A percentile compares a stretch with the other conserved stretches of the same genome.
Evolutionary conservation across 2,329 filamentous ascomycete species (phyloP).

Genomic region (Akanthomyces uredinophilus): DNA sequence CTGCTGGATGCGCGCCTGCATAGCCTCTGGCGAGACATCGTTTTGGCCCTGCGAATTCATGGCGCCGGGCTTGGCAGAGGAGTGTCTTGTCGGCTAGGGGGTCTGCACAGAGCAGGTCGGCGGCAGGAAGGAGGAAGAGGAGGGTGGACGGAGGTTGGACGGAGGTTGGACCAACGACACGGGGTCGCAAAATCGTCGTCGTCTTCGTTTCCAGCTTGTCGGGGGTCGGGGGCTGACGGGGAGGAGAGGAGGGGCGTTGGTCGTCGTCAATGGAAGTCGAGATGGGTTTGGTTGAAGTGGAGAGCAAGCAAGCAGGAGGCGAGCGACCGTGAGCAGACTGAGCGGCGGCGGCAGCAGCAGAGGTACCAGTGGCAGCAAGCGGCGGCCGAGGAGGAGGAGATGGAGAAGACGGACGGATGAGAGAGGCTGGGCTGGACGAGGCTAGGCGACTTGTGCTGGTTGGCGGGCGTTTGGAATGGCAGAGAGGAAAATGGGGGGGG

Average conservation of each 20-base stretch:
- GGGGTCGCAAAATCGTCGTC: not conserved
- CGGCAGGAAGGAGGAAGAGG: conserved; percentile 13
- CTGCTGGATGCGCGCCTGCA: conserved; percentile 89
- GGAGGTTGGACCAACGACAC: conserved; percentile 14
- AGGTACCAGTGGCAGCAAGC: not conserved
- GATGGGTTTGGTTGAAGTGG: not conserved
- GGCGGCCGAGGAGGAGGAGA: not conserved
- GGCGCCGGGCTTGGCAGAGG: conserved; percentile 23
- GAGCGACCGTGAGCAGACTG: conserved; percentile 2
- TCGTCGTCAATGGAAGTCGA: conserved; percentile 11
- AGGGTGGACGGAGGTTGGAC: conserved; percentile 12
- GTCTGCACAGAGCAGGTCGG: conserved; percentile 3
- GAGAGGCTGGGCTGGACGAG: conserved; percentile 3
- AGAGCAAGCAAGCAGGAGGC: conserved; percentile 3
- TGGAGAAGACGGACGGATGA: conserved; percentile 2
- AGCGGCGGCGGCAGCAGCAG: not conserved
- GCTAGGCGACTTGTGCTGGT: not conserved
- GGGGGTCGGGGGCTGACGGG: conserved; percentile 9
- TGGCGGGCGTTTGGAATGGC: conserved; percentile 3
- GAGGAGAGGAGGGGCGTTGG: conserved; percentile 11
- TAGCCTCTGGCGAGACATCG: conserved; percentile 67
- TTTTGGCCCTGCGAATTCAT: conserved; percentile 56
- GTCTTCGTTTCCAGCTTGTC: conserved; percentile 19
- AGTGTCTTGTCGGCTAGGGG: conserved; percentile 2
- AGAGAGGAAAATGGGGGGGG: not conserved